A percentile compares a stretch with the other conserved stretches of the same genome.
phyloP scores from a whole-genome alignment of 768 basidiomycete genomes.

The Russula brevipes region DNA sequence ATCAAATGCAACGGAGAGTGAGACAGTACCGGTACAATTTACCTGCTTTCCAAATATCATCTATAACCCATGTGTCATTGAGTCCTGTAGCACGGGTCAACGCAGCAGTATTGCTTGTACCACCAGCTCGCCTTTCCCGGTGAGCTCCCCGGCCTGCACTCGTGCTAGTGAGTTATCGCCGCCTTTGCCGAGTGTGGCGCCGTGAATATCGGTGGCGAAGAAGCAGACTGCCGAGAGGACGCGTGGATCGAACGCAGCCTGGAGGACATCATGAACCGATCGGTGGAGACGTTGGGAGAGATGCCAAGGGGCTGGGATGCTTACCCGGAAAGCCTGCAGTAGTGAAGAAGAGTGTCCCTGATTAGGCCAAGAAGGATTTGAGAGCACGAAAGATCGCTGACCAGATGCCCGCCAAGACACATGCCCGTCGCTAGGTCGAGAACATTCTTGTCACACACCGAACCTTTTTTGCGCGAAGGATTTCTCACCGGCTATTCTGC shows the following conservation, averaged over 20 bases:
- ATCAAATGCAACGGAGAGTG: not conserved
- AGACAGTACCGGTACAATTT: not conserved
- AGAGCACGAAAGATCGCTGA: conserved; percentile 34
- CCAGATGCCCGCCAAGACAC: conserved; percentile 85
- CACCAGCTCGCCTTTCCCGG: conserved; percentile 76
- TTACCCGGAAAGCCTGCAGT: conserved; percentile 48
- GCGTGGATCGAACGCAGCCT: conserved; percentile 87
- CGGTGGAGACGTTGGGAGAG: not conserved
- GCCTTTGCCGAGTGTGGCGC: conserved; percentile 74
- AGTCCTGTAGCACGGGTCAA: not conserved
- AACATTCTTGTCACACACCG: not conserved
- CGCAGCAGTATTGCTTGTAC: conserved; percentile 39
- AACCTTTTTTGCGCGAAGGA: not conserved
- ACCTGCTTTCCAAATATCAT: conserved; percentile 97
- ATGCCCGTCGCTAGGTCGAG: conserved; percentile 68
- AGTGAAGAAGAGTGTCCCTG: not conserved
- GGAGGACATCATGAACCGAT: not conserved
- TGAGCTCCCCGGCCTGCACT: conserved; percentile 70
- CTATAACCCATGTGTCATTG: not conserved
- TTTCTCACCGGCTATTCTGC: conserved; percentile 72
- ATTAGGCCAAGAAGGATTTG: conserved; percentile 32
- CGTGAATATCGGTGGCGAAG: conserved; percentile 93
- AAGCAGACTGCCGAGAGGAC: conserved; percentile 85
- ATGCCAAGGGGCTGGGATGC: conserved; percentile 11
- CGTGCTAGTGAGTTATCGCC: conserved; percentile 71